Conservation (phyloP, 352 stramenopile genomes). For the Globisporangium nodosum region DNA sequence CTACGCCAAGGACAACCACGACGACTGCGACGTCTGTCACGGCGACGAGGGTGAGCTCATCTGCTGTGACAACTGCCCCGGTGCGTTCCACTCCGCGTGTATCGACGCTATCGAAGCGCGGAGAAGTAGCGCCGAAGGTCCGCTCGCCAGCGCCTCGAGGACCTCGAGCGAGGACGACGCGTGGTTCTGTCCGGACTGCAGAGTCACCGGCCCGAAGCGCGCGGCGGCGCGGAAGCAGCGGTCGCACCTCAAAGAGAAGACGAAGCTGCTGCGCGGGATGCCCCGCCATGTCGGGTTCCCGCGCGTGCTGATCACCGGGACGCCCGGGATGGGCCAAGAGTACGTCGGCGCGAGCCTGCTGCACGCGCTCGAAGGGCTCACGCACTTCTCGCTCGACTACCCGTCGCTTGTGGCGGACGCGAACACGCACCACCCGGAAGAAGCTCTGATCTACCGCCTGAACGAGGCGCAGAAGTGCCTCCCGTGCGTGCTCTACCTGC, state of each 20-base stretch:
- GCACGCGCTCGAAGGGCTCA: conserved; percentile 69
- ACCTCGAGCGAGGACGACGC: conserved; percentile 5
- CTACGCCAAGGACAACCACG: conserved; percentile 50
- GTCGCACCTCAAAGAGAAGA: conserved; percentile 21
- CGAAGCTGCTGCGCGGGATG: conserved; percentile 22
- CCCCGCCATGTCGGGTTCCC: conserved; percentile 56
- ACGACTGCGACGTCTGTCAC: conserved; percentile 69
- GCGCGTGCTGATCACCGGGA: conserved; percentile 60
- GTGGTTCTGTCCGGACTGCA: conserved; percentile 63
- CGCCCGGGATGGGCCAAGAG: conserved; percentile 64
- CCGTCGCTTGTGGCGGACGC: conserved; percentile 65
- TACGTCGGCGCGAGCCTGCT: conserved; percentile 60
- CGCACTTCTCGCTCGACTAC: conserved; percentile 79
- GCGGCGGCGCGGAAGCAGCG: conserved; percentile 19
- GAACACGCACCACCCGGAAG: conserved; percentile 58
- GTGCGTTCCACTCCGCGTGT: conserved; percentile 53
- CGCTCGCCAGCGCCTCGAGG: too few species aligned
- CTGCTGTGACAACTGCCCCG: conserved; percentile 56
- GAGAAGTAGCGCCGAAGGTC: background rate
- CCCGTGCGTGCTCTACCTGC: conserved; percentile 76
- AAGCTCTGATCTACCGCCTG: conserved; percentile 72
- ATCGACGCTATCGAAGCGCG: conserved; percentile 14
- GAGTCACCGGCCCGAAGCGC: conserved; percentile 13
- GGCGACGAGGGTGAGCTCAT: conserved; percentile 51
- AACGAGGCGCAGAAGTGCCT: conserved; percentile 71